Evolutionary conservation across 108 stramenopile species (phyloP).

Genomic region (Nannochloropsis granulata): DNA sequence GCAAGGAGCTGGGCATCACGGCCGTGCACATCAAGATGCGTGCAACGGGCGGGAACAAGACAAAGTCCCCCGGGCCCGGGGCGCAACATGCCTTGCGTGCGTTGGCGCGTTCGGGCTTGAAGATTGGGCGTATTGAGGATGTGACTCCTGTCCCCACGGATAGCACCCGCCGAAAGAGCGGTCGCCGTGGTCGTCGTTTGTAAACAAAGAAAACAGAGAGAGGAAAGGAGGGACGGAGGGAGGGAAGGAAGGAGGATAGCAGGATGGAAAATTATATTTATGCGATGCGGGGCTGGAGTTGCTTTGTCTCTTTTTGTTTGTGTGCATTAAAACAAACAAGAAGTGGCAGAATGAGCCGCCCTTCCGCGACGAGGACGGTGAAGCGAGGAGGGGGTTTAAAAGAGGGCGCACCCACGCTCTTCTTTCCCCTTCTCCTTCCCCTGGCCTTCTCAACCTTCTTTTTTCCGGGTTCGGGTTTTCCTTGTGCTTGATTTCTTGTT

Average conservation of each 20-base stretch:
- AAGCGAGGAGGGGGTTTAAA: neutral
- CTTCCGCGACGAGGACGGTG: neutral
- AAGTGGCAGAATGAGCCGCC: neutral
- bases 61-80: slow-evolving; percentile 90
- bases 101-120: slow-evolving; percentile 89
- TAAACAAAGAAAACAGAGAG: slow-evolving; percentile 38
- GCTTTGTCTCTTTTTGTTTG: too few species aligned
- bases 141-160: slow-evolving; percentile 99
- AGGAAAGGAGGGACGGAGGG: too few species aligned
- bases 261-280: too few species aligned
- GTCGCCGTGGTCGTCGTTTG: slow-evolving; percentile 98
- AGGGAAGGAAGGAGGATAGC: too few species aligned
- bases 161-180: slow-evolving; percentile 90
- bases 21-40: slow-evolving; percentile 99
- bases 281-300: too few species aligned
- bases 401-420: neutral
- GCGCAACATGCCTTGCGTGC: slow-evolving; percentile 95
- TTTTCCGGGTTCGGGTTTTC: neutral
- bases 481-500: neutral
- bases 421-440: neutral
- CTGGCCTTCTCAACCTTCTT: neutral
- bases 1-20: slow-evolving; percentile 87
- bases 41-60: slow-evolving; percentile 95
- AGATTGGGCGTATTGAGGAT: slow-evolving; percentile 99
- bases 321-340: neutral